Conservation (phyloP, 805 yeast species). For the Groenewaldozyma tartarivorans region DNA sequence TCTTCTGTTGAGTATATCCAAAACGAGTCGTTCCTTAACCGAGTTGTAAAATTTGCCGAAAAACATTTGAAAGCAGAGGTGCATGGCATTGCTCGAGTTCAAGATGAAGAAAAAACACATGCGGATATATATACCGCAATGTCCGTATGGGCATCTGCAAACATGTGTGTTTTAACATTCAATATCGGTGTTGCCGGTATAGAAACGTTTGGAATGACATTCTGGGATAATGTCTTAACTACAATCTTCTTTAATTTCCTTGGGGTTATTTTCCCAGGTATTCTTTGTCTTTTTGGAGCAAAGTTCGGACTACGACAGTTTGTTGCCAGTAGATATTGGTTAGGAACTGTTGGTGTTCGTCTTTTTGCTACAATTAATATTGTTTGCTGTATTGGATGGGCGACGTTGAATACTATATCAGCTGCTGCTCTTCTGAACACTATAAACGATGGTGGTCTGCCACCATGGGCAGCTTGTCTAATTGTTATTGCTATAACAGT, state of each 20-base stretch:
- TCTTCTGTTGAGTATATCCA: too few relatives aligned
- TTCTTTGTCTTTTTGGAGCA: constrained; percentile 74
- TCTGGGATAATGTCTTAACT: constrained; percentile 59
- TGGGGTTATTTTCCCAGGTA: constrained; percentile 75
- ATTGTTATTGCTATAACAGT: constrained; percentile 58
- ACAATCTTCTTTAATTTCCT: constrained; percentile 65
- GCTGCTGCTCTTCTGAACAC: constrained; percentile 76
- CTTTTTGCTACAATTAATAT: constrained; percentile 68
- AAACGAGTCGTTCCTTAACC: too few relatives aligned
- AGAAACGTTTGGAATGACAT: constrained; percentile 54
- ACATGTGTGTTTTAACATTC: constrained; percentile 75
- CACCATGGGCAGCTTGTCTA: constrained; percentile 88
- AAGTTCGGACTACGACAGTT: constrained; percentile 82
- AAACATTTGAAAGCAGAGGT: too few relatives aligned
- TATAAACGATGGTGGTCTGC: constrained; percentile 56
- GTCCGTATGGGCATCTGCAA: constrained; percentile 87
- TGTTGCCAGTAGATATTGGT: constrained; percentile 66
- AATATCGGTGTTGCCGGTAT: constrained; percentile 68
- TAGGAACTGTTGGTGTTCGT: constrained; percentile 69
- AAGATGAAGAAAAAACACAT: constrained; percentile 69
- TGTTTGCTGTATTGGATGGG: constrained; percentile 91
- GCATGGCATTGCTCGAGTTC: too few relatives aligned
- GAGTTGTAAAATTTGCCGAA: too few relatives aligned
- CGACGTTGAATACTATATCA: constrained; percentile 84
- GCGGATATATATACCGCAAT: constrained; percentile 60